Evolutionary conservation across 139 green algal genomes (phyloP), one percentile per base, ranked within the genome.

Genomic region (Picochlorum sp.): DNA sequence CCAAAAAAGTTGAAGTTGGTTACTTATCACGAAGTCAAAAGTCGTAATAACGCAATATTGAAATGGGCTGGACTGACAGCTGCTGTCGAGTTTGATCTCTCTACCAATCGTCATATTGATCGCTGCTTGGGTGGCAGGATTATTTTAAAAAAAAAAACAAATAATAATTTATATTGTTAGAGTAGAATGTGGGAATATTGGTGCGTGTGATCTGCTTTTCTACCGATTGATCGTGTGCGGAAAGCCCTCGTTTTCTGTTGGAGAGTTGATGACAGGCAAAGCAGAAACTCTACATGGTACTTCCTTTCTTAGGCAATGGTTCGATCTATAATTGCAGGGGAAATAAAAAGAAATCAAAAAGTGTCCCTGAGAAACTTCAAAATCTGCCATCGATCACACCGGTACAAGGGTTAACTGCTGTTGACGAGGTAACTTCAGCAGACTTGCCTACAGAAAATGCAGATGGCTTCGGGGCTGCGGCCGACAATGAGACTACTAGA

Each of bases 341-440:
- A 30, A 41, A 22, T 30, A 59, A 59, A n/a, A 59, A 59, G 22
- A 59, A 41, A 5, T 44, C 52, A 14, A 59, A 59, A 30, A 30
- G 24, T 47, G 39, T 47, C 22, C 39, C 39, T 26, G 18, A 47
- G 39, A 47, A 47, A 26, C 39, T 47, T 16, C 39, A 47, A 4
- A 47, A n/a, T 16, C 39, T 47, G n/a, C n/a, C n/a, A n/a, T n/a
- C n/a, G n/a, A n/a, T 55, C 24, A 50, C 52, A 29, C 52, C 52
- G 6, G 52, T 51, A 22, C 52, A 59, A 14, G 24, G 24, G n/a
- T 16, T 59, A 18, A 24, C 52, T 7, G 52, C 52, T 59, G 52
- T 59, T 14, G 52, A 59, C 20, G 52, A 51, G 26, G 52, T 36
- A 22, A 59, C 52, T 44, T n/a, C 53, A 8, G 52, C 53, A n/a